Evolutionary conservation across 805 yeast species (phyloP).

Genomic region (Candida nitratophila): DNA sequence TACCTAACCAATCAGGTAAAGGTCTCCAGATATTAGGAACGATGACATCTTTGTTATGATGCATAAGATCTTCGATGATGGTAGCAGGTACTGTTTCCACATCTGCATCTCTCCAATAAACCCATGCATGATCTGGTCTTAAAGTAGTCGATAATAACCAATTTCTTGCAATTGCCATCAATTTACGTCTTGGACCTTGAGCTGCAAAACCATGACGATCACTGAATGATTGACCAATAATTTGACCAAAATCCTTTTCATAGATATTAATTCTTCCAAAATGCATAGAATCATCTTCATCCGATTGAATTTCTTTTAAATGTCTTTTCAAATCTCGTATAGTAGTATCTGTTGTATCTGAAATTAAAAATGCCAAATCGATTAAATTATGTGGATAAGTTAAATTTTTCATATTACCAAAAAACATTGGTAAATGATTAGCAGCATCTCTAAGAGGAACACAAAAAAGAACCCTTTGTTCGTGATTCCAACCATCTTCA

Average conservation of each 20-base stretch:
- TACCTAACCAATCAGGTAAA: constrained; percentile 73
- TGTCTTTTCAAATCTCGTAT: constrained; percentile 56
- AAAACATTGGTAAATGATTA: constrained; percentile 83
- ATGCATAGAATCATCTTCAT: constrained; percentile 47
- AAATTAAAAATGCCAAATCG: constrained; percentile 77
- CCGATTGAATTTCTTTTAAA: constrained; percentile 57
- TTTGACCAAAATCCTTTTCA: constrained; percentile 88
- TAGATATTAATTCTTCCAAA: constrained; percentile 81
- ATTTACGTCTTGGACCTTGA: constrained; percentile 86
- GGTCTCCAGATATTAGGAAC: constrained; percentile 93
- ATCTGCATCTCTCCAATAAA: constrained; percentile 95
- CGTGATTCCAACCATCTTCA: constrained; percentile 69
- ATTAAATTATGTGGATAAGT: constrained; percentile 84
- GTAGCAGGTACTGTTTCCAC: constrained; percentile 81
- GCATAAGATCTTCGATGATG: constrained; percentile 83
- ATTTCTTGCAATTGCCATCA: constrained; percentile 91
- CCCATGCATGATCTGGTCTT: constrained; percentile 88
- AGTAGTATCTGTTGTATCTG: constrained; percentile 87
- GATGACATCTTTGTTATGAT: constrained; percentile 78
- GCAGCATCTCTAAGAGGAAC: constrained; percentile 94
- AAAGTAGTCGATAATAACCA: constrained; percentile 83
- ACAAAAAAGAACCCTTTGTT: constrained; percentile 74
- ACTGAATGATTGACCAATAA: constrained; percentile 81
- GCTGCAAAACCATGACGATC: constrained; percentile 93
- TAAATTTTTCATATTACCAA: constrained; percentile 68